Base-by-base conservation (phyloP, 225 moss, liverwort and hornwort genomes). In the Straminergon stramineum region DNA sequence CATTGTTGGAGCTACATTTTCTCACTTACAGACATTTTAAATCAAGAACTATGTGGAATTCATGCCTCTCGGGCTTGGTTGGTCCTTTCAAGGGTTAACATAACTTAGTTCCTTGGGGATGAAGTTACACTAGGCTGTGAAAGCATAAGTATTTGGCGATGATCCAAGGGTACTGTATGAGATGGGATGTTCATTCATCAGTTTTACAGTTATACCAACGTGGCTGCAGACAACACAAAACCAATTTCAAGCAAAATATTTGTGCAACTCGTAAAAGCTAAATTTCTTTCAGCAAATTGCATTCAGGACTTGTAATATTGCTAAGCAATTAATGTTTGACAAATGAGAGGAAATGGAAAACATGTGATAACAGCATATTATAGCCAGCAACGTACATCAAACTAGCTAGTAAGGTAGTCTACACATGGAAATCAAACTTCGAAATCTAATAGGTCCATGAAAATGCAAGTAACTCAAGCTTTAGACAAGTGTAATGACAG, bases 1-100 rank as follows among this genome's bases (percentile, higher is more conserved):
- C 4, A 66, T 35, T 10, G 10, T 18, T 35, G 8, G 19, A 67
- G 19, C 19, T 8, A 65, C 6, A 65, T 32, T 65, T 65, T 65
- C 10, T 23, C 24, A 24, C 14, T n/a, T 23, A 70, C 39, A 70
- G 70, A 24, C 8, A 41, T 39, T 70, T 24, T 8, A 41, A 26
- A 71, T 41, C 12, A 41, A 41, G 7, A 71, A 26, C 41, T 71
- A 26, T 41, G 14, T 13, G 4, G 15, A 24, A 14, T 70, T 41
- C 14, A 70, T 26, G 15, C 14, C 0, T 39, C 41, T 15, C 0
- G 0, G 4, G 13, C n/a, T 69, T 22, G 1, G 11, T 23, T 23
- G 13, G 23, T 39, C 39, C 23, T 39, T 13, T 22, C 0, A 12
- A 23, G 23, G 8, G 9, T 15, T 26, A 24, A 10, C 24, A 24